Evolutionary conservation across 768 basidiomycete genomes (phyloP), one percentile per base, ranked within the genome.

Genomic region (Auricularia cornea): DNA sequence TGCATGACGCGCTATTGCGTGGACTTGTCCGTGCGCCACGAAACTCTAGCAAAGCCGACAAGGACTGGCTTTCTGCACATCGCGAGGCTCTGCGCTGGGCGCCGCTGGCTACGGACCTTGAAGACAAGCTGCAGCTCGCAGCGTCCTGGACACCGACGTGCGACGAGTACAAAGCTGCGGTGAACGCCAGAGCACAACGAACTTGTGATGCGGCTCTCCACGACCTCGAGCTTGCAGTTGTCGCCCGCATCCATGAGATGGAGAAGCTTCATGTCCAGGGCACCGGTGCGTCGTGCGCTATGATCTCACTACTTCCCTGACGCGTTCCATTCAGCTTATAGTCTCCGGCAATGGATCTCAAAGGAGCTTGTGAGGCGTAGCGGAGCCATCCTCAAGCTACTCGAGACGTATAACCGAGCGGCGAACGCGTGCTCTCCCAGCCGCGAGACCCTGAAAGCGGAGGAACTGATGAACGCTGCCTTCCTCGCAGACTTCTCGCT

Each of bases 401-500:
- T 61, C 29, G 29, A 35, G 3, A 31, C 11, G 3, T 61, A 61
- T 44, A 61, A 61, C 44, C 26, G 29, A 11, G 44, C 52, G 3
- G 61, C 61, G 5, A 3, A n/a, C 2, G 52, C 48, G 3, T 23
- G 40, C 18, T 0, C 3, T 14, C 61, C 61, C 11, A 28, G 44
- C 18, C 48, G 61, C 6, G 20, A 41, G 11, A 32, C 35, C 6
- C 44, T 61, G 6, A 12, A 4, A 30, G 3, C 33, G 10, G 48
- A 51, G 4, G 11, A 32, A 8, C 26, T 61, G 32, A 41, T 61
- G 20, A 41, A 61, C 29, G 23, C 32, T 14, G 61, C 61, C 3
- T 61, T 61, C 32, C 23, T 61, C n/a, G 41, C 44, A 2, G 61
- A 61, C 26, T 61, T 61, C 32, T 29, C 29, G 16, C 23, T 61